These are phyloP conservation scores for Boletus coffeatus DNA, from an alignment of 1,284 basidiomycete species.

Conservation along the genomic window DNA sequence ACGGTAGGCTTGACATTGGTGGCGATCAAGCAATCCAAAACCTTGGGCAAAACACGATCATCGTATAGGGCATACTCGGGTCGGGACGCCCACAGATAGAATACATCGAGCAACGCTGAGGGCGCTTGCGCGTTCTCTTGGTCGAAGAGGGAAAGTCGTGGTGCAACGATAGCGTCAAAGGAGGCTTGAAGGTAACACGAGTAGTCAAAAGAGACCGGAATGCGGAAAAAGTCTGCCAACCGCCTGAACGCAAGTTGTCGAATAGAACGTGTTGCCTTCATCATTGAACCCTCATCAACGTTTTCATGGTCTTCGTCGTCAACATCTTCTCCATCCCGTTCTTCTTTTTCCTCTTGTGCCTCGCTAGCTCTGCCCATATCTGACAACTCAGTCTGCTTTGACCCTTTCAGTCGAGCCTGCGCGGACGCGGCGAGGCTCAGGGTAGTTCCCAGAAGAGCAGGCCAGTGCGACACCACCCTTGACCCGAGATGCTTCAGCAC, in stretches of 20 bases:
- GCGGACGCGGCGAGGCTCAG: constrained; percentile 62
- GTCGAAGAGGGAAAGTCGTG: constrained; percentile 72
- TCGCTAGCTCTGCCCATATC: constrained; percentile 20
- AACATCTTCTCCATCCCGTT: constrained; percentile 31
- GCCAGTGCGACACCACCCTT: constrained; percentile 66
- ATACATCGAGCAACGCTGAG: constrained; percentile 84
- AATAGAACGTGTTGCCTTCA: constrained; percentile 54
- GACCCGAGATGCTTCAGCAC: constrained; percentile 79
- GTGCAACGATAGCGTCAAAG: constrained; percentile 75
- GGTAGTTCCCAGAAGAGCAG: constrained; percentile 61
- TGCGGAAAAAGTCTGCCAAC: constrained; percentile 84
- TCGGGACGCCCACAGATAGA: constrained; percentile 73
- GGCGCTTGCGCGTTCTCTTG: constrained; percentile 91
- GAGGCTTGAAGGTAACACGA: constrained; percentile 61
- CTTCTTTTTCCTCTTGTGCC: constrained; percentile 36
- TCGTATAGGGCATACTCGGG: constrained; percentile 62
- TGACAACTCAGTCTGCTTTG: constrained; percentile 16
- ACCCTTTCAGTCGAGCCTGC: constrained; percentile 39
- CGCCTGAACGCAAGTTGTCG: constrained; percentile 85
- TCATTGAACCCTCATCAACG: constrained; percentile 33
- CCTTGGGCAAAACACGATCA: constrained; percentile 61
- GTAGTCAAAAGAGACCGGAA: constrained; percentile 72
- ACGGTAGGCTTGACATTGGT: constrained; percentile 87
- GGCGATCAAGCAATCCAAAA: constrained; percentile 80
- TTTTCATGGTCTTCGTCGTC: constrained; percentile 24